Evolutionary conservation across 495 filamentous ascomycete species (phyloP).

Genomic region (Coniosporium apollinis): DNA sequence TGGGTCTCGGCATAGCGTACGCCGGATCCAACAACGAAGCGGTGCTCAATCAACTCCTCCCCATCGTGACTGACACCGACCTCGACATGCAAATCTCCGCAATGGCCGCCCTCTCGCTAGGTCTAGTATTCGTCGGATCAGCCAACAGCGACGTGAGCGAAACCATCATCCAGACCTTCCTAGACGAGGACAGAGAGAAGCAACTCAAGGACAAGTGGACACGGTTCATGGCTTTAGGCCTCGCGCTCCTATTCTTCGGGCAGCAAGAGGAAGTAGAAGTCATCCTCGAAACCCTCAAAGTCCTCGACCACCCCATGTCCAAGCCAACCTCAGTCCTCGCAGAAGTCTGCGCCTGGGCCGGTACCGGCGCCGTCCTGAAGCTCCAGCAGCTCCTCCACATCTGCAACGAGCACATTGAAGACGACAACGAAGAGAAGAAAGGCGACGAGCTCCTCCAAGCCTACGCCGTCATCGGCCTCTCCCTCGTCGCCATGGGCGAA

Average conservation of each 20-base stretch:
- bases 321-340: slow-evolving; percentile 79
- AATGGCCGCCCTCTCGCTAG: slow-evolving; percentile 85
- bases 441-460: slow-evolving; percentile 86
- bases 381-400: slow-evolving; percentile 90
- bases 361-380: slow-evolving; percentile 90
- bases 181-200: slow-evolving; percentile 74
- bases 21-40: slow-evolving; percentile 83
- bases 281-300: slow-evolving; percentile 84
- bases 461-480: slow-evolving; percentile 88
- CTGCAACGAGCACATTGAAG: slow-evolving; percentile 94
- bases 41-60: slow-evolving; percentile 60
- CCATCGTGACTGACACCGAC: slow-evolving; percentile 66
- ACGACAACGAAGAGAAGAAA: slow-evolving; percentile 75
- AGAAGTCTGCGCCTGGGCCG: slow-evolving; percentile 94
- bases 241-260: slow-evolving; percentile 89
- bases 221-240: slow-evolving; percentile 82
- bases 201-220: slow-evolving; percentile 97
- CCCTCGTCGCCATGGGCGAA: slow-evolving; percentile 93
- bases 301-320: slow-evolving; percentile 85
- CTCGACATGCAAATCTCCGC: slow-evolving; percentile 89
- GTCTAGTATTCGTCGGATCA: slow-evolving; percentile 84
- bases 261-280: slow-evolving; percentile 96
- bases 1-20: slow-evolving; percentile 90
- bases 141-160: slow-evolving; percentile 75
- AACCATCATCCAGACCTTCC: slow-evolving; percentile 73